Evolutionary conservation across 2,329 filamentous ascomycete genomes (phyloP).

Genomic region (Monilinia vaccinii-corymbosi): DNA sequence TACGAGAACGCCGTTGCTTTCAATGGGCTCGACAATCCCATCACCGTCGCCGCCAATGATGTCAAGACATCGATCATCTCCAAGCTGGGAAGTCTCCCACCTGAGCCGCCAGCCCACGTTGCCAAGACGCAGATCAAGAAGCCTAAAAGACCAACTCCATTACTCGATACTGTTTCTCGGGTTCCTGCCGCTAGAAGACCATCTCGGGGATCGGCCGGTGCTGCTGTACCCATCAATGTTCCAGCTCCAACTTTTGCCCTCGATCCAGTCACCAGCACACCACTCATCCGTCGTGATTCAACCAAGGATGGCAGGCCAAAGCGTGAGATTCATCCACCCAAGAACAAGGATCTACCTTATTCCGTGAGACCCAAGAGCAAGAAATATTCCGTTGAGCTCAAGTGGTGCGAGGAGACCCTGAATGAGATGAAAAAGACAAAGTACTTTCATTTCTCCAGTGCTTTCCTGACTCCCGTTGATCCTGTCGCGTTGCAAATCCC

Average conservation of each 20-base stretch:
- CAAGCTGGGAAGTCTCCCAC: slow-evolving; percentile 37
- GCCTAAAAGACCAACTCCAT: slow-evolving; percentile 49
- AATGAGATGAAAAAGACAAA: slow-evolving; percentile 69
- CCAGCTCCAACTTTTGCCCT: slow-evolving; percentile 59
- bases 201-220: slow-evolving; percentile 25
- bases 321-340: slow-evolving; percentile 85
- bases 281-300: slow-evolving; percentile 78
- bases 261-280: slow-evolving; percentile 61
- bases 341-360: slow-evolving; percentile 86
- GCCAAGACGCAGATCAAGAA: slow-evolving; percentile 45
- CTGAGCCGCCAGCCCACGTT: slow-evolving; percentile 34
- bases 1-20: slow-evolving; percentile 71
- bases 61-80: slow-evolving; percentile 52
- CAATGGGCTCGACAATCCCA: slow-evolving; percentile 69
- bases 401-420: slow-evolving; percentile 78
- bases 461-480: slow-evolving; percentile 80
- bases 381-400: slow-evolving; percentile 80
- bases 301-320: slow-evolving; percentile 74
- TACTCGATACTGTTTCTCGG: slow-evolving; percentile 31
- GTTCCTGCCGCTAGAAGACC: slow-evolving; percentile 30
- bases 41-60: slow-evolving; percentile 50
- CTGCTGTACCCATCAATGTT: slow-evolving; percentile 29
- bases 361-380: slow-evolving; percentile 80
- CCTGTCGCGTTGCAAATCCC: slow-evolving; percentile 91
- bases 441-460: slow-evolving; percentile 56